These are phyloP conservation scores for Monosporozyma yasuniensis DNA, from an alignment of 805 yeast genomes.

Conservation along the genomic window DNA sequence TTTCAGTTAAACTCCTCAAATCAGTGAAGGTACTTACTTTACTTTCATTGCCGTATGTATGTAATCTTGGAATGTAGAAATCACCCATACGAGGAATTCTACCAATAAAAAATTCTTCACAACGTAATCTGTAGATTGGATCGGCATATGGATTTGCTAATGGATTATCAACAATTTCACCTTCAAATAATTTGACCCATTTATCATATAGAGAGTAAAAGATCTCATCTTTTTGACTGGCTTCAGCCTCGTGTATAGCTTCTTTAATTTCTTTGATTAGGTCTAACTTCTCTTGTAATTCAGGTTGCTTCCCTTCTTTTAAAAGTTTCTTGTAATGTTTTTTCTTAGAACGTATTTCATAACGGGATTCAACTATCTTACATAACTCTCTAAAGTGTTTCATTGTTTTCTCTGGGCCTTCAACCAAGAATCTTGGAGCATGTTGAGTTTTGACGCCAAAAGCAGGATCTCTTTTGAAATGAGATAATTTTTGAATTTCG, in stretches of 20 bases:
- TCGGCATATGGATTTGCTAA: constrained; percentile 18
- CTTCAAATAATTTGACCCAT: constrained; percentile 17
- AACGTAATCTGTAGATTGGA: constrained; percentile 18
- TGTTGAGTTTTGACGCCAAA: constrained; percentile 20
- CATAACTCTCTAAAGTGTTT: constrained; percentile 16
- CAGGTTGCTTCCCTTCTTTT: constrained; percentile 14
- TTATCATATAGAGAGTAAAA: constrained; percentile 8
- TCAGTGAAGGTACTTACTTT: constrained; percentile 14
- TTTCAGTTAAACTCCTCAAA: constrained; percentile 8
- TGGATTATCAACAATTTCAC: constrained; percentile 18
- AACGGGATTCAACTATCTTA: constrained; percentile 9
- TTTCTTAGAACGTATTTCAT: constrained; percentile 16
- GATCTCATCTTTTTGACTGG: constrained; percentile 10
- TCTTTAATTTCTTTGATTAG: constrained; percentile 10
- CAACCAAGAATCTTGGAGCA: constrained; percentile 16
- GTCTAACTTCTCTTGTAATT: constrained; percentile 10
- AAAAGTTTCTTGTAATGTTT: constrained; percentile 17
- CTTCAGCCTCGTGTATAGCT: constrained; percentile 4
- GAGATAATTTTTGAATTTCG: constrained; percentile 18
- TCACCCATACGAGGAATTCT: constrained; percentile 24
- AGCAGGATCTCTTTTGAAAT: constrained; percentile 18
- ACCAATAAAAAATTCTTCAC: constrained; percentile 20
- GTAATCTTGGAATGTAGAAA: constrained; percentile 22
- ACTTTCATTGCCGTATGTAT: constrained; percentile 12
- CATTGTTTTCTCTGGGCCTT: constrained; percentile 13